Evolutionary conservation across 257 asterid genomes (phyloP).

Genomic region (Salvia rosmarinus): DNA sequence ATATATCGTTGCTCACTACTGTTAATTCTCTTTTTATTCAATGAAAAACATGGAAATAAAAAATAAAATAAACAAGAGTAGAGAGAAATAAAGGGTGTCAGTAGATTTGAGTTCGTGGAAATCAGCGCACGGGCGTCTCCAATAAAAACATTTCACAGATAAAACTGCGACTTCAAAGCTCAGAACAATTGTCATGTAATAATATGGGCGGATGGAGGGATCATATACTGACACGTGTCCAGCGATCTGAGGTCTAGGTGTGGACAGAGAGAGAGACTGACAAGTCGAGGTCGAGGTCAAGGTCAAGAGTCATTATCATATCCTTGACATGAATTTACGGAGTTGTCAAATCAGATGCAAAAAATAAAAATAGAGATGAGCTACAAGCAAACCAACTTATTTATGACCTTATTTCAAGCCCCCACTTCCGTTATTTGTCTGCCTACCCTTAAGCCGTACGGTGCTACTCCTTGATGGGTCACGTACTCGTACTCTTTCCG

Average conservation of each 20-base stretch:
- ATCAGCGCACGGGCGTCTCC: conserved; percentile 37
- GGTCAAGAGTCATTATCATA: conserved; percentile 49
- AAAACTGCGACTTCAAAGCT: conserved; percentile 22
- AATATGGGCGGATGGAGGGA: conserved; percentile 32
- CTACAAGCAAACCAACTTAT: conserved; percentile 27
- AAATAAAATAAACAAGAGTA: too few species aligned
- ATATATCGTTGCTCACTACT: not conserved
- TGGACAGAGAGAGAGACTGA: conserved; percentile 31
- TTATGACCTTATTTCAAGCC: conserved; percentile 12
- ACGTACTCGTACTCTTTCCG: too few species aligned
- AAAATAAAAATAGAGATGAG: not conserved
- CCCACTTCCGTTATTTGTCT: conserved; percentile 14
- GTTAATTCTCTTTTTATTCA: not conserved
- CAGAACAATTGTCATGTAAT: conserved; percentile 35
- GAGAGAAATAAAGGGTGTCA: not conserved
- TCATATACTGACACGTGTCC: conserved; percentile 50
- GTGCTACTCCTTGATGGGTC: too few species aligned
- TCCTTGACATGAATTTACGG: conserved; percentile 58
- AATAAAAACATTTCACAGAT: conserved; percentile 22
- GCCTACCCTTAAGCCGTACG: not conserved
- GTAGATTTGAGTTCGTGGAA: conserved; percentile 35
- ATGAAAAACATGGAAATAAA: too few species aligned
- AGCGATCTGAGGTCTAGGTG: not conserved
- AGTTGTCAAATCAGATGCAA: conserved; percentile 51
- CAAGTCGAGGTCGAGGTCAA: conserved; percentile 59